These are phyloP conservation scores for Corinectria fuckeliana DNA, from an alignment of 2,329 filamentous ascomycete species.

Conservation along the genomic window DNA sequence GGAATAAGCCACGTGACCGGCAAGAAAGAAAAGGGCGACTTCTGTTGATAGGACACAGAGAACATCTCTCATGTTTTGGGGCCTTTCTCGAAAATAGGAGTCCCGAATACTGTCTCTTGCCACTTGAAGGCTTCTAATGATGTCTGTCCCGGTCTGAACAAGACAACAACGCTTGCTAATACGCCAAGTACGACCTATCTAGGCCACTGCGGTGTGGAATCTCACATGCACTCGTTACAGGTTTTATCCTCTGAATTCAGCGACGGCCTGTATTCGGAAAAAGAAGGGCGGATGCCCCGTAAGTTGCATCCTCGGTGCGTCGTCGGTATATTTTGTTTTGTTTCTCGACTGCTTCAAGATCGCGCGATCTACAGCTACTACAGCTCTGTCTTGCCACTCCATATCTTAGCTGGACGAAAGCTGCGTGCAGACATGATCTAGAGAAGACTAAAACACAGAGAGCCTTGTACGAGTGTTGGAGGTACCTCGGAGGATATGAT, in stretches of 20 bases:
- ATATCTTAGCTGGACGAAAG: background rate
- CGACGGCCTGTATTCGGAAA: background rate
- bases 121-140: background rate
- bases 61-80: background rate
- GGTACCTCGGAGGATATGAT: background rate
- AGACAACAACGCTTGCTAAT: background rate
- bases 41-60: background rate
- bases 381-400: background rate
- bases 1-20: background rate
- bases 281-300: background rate
- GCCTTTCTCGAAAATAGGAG: background rate
- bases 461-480: background rate
- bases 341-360: background rate
- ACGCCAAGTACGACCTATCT: background rate
- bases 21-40: background rate
- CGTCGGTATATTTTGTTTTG: background rate
- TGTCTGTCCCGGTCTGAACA: background rate
- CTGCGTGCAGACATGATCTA: background rate
- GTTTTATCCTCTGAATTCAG: background rate
- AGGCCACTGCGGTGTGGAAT: background rate
- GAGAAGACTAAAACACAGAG: background rate
- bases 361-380: background rate
- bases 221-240: background rate
- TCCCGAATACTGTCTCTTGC: background rate
- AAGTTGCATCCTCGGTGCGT: background rate